Base-by-base conservation (phyloP, 2,329 filamentous ascomycete genomes). In the Dothistroma septosporum region DNA sequence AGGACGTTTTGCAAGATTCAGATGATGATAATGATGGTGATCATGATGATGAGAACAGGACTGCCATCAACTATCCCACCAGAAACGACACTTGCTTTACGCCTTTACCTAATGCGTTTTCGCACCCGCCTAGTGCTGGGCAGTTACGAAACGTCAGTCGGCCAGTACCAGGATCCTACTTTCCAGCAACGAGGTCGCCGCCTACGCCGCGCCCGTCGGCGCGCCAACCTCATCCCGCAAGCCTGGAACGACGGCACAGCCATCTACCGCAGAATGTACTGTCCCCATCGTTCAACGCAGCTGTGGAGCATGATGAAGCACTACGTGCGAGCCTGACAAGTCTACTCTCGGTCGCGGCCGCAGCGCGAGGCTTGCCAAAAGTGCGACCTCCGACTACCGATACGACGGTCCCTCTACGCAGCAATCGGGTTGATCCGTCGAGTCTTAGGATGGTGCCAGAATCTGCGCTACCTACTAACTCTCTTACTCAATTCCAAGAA, bases 241-340 rank as follows among this genome's bases (percentile, higher is more conserved):
- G 58, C 2, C 59, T 64, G 49, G 66, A 68, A 66, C 58, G 65
- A 58, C 67, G 76, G 37, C 71, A 73, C 49, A 79, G 82, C 54
- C 84, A 85, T 70, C 78, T 78, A 44, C 83, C 83, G 10, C 85
- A 83, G 72, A 89, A 87, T 73, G 85, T 89, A 73, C 84, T 91
- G 72, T 87, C 88, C 0, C 88, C 90, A 1, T 85, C 85, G 3
- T 86, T 90, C 69, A 90, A 91, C 68, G 87, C 90, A 53, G 70
- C 72, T 11, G 69, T 69, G 10, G 92, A 97, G 69, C 92, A 97
- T 69, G 94, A 99, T 69, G 94, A 92, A 32, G 94, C 92, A 1
- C 82, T 99, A 11, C 87, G 94, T 35, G 92, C 94, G 21, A 96
- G 91, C 53, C 82, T 99, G n/a, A 96, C 92, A 0, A 97, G 94